These are phyloP conservation scores for Cladorrhinum sp. DNA, from an alignment of 2,329 filamentous ascomycete genomes.

Conservation along the genomic window DNA sequence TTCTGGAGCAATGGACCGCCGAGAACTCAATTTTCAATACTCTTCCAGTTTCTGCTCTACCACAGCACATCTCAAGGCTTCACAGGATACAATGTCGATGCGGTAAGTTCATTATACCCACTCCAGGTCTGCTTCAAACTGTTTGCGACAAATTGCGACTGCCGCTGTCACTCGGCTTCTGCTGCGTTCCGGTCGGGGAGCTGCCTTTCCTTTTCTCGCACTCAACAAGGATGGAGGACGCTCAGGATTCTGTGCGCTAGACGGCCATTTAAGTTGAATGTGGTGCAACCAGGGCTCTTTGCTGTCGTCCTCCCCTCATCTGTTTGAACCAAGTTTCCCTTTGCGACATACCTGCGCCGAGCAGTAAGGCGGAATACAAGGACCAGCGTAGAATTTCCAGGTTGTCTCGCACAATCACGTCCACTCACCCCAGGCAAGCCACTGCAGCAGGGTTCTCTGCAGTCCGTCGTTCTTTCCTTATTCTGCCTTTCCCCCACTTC, in stretches of 20 bases:
- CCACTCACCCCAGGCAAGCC: neutral
- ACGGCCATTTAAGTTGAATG: slow-evolving; percentile 10
- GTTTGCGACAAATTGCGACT: neutral
- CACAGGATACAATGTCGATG: neutral
- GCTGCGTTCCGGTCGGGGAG: neutral
- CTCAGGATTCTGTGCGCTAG: neutral
- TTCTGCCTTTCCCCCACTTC: neutral
- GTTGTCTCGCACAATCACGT: neutral
- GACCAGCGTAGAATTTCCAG: neutral
- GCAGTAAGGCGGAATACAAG: neutral
- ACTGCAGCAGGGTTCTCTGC: neutral
- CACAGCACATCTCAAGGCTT: neutral
- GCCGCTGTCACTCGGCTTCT: slow-evolving; percentile 7
- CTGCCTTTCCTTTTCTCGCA: neutral
- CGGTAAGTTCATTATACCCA: neutral
- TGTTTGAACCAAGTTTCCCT: neutral
- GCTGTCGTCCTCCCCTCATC: neutral
- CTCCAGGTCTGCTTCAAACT: neutral
- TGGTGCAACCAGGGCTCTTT: slow-evolving; percentile 1
- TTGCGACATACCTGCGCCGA: neutral
- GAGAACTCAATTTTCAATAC: neutral
- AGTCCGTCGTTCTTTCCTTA: neutral
- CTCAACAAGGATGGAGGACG: neutral
- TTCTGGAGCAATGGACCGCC: neutral
- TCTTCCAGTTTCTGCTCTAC: neutral